Conservation (phyloP, 805 yeast genomes). For the Yarrowia sp. region DNA sequence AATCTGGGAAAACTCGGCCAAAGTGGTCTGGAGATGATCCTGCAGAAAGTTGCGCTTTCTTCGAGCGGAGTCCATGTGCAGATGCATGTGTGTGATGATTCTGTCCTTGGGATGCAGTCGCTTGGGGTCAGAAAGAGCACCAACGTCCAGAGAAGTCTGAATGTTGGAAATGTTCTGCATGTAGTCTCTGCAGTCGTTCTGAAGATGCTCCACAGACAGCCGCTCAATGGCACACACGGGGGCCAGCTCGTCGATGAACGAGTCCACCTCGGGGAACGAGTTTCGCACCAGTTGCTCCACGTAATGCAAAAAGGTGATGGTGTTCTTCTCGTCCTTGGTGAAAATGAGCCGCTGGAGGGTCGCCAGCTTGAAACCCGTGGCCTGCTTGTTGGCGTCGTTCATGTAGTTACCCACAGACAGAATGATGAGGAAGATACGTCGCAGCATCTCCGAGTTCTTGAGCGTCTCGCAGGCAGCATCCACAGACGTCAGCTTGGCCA, state of each 20-base stretch:
- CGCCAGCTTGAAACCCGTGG: constrained; percentile 87
- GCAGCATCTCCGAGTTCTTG: constrained; percentile 68
- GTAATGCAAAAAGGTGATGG: constrained; percentile 89
- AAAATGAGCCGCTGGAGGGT: constrained; percentile 90
- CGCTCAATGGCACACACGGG: constrained; percentile 68
- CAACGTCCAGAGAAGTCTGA: constrained; percentile 74
- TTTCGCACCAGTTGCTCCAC: constrained; percentile 87
- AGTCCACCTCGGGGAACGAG: constrained; percentile 78
- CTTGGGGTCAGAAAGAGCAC: constrained; percentile 81
- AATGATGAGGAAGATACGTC: constrained; percentile 79
- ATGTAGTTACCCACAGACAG: constrained; percentile 93
- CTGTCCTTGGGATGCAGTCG: constrained; percentile 85
- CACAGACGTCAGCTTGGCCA: constrained; percentile 66
- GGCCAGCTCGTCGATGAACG: constrained; percentile 75
- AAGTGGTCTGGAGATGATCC: constrained; percentile 67
- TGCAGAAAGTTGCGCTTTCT: constrained; percentile 69
- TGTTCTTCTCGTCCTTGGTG: constrained; percentile 86
- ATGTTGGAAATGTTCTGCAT: constrained; percentile 70
- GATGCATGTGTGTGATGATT: constrained; percentile 64
- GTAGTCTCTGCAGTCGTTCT: constrained; percentile 72
- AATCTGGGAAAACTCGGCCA: constrained; percentile 69
- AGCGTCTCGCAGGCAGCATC: constrained; percentile 78
- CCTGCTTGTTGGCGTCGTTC: constrained; percentile 93
- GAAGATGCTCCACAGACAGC: constrained; percentile 81
- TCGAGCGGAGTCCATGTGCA: constrained; percentile 77